Base-by-base conservation (phyloP, 345 rosid species). In the Capsella bursapastoris region DNA sequence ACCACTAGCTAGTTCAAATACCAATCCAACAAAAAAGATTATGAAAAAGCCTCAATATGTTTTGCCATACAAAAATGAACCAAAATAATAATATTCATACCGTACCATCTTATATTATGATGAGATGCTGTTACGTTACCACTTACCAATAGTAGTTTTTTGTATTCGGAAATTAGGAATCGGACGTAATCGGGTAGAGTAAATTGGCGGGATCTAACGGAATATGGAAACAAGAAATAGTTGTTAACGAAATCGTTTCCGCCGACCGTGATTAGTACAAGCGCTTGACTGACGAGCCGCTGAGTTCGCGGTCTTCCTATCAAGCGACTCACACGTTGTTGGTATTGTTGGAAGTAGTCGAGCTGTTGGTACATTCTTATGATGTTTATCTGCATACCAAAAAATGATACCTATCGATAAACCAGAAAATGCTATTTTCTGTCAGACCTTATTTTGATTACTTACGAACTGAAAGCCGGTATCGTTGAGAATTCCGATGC, bases 401-500 rank as follows among this genome's bases (percentile, higher is more conserved):
- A 61, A 18, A 0, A 38, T 8, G 2, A 31, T 16, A 28, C 51
- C 18, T 38, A 28, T 70, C 13, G 11, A 64, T 7, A 71, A 22
- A 71, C 50, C 22, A 3, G 8, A 62, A 43, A 13, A 8, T 44
- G 4, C 8, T 4, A 16, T 15, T 5, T 3, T 8, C 25, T 12
- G 11, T 9, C 11, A 51, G 13, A 28, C 32, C 27, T 44, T 37
- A 66, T 56, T 56, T 70, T 56, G 7, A 0, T 55, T 31, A 79
- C 92, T 67, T 83, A 91, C 97, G 45, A 91, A 94, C 70, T 94
- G 98, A 52, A 87, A 4, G 13, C 98, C 98, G 3, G 97, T 94
- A 68, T 94, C 98, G 49, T 94, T 89, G 70, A 91, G 91, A 52
- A 94, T 81, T 31, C 98, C 98, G 1, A 94, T 86, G 11, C 98